Evolutionary conservation across 73 alveolate genomes (phyloP).

Genomic region (Tetrahymena borealis): DNA sequence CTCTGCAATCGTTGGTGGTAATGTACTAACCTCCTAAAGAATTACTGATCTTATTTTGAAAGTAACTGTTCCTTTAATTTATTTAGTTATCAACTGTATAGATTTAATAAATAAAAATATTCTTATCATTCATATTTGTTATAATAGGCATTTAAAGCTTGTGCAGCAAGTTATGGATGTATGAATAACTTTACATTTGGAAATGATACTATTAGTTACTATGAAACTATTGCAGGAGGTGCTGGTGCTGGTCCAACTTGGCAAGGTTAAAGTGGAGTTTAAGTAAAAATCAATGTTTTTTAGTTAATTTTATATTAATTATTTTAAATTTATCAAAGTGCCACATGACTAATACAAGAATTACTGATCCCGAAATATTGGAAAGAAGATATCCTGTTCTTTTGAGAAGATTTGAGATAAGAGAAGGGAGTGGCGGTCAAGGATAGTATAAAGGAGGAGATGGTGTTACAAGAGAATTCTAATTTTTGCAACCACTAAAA

Average conservation of each 20-base stretch:
- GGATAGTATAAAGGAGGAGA: slow-evolving; percentile 83
- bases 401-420: slow-evolving; percentile 49
- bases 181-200: slow-evolving; percentile 91
- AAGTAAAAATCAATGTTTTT: slow-evolving; percentile 9
- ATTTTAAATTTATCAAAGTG: neutral
- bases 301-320: neutral
- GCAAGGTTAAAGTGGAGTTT: slow-evolving; percentile 75
- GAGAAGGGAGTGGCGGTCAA: slow-evolving; percentile 76
- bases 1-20: slow-evolving; percentile 90
- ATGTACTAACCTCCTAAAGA: slow-evolving; percentile 75
- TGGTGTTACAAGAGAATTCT: slow-evolving; percentile 78
- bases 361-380: slow-evolving; percentile 80
- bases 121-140: neutral
- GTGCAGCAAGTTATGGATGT: slow-evolving; percentile 87
- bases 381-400: slow-evolving; percentile 83
- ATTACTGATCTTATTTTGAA: slow-evolving; percentile 77
- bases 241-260: slow-evolving; percentile 87
- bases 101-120: neutral
- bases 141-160: slow-evolving; percentile 51
- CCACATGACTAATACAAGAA: slow-evolving; percentile 92
- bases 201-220: slow-evolving; percentile 54
- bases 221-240: slow-evolving; percentile 90
- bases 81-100: neutral
- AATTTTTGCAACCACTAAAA: slow-evolving; percentile 52
- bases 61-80: neutral